Evolutionary conservation across 2,329 filamentous ascomycete genomes (phyloP), one percentile per base, ranked within the genome.

Genomic region (Pestalotiopsis sp.): DNA sequence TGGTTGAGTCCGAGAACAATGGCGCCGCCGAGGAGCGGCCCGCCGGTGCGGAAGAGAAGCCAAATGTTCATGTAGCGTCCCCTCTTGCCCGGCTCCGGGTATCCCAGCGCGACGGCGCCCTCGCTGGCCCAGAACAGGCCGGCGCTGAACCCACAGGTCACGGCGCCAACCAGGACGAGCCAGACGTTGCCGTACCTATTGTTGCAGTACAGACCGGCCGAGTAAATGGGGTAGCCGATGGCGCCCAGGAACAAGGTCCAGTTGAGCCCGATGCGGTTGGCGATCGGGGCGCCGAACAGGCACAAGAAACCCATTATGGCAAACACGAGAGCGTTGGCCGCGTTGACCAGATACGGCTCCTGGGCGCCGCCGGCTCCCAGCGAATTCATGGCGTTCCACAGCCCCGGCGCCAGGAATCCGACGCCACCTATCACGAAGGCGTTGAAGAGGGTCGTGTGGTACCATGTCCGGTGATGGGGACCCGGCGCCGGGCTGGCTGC

Each of bases 111-210:
- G 65, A 94, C 90, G 0, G 92, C 91, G 1, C 90, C 91, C 79
- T 94, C 92, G 0, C 90, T 89, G 83, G 89, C 90, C 92, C 92
- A 94, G 78, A 94, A 93, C 0, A 93, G 82, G 0, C 92, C 92
- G 0, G 92, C 91, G 0, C 88, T 90, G 38, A 93, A 84, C 9
- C 92, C 91, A 72, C 91, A 93, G 0, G 91, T 82, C 0, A 90
- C 90, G 0, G 90, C 90, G 1, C 91, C 92, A 3, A 94, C 78
- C 0, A 93, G 83, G 0, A 91, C 86, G 6, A 93, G 84, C 92
- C 92, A 94, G 14, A 80, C 82, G 63, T 84, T 86, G 5, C 85
- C 85, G 70, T 79, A 86, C 4, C 82, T 78, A 73, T 85, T 81
- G 68, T 81, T 81, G 13, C 75, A 71, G 68, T 82, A 81, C n/a